A percentile compares a stretch with the other conserved stretches of the same genome.
These are phyloP conservation scores for Candida sp. DNA, from an alignment of 1,139 yeast genomes.

Conservation along the genomic window DNA sequence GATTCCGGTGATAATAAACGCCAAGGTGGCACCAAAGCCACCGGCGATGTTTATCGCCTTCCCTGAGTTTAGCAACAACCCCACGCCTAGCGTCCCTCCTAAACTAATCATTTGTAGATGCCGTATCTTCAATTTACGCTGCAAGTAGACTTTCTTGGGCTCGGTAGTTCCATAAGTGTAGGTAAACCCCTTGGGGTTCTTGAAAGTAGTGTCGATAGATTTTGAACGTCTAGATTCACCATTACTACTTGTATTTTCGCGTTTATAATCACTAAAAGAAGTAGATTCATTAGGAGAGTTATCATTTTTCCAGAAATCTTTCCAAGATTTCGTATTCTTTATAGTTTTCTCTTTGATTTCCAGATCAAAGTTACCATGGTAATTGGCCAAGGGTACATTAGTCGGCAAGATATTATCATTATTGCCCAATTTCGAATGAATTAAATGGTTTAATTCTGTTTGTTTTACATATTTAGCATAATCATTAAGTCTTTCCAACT, in stretches of 20 bases:
- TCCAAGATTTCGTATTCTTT: constrained; percentile 1
- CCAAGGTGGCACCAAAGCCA: constrained; percentile 75
- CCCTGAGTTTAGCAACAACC: constrained; percentile 73
- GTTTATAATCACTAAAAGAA: background rate
- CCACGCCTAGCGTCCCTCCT: constrained; percentile 86
- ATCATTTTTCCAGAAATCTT: background rate
- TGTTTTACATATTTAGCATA: constrained; percentile 32
- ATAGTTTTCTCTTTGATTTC: background rate
- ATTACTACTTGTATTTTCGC: background rate
- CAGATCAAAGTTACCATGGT: constrained; percentile 1
- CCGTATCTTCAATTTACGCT: constrained; percentile 61
- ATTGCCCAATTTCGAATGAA: constrained; percentile 16
- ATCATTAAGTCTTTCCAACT: constrained; percentile 35
- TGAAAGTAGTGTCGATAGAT: background rate
- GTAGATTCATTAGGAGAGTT: background rate
- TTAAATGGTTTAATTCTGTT: constrained; percentile 33
- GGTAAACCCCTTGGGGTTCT: background rate
- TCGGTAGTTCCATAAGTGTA: constrained; percentile 6
- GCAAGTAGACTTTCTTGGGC: constrained; percentile 17
- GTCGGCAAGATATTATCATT: constrained; percentile 12
- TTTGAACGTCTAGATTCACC: background rate
- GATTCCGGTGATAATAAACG: constrained; percentile 64
- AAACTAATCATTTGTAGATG: constrained; percentile 81
- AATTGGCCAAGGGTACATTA: background rate
- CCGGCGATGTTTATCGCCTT: constrained; percentile 78